Percentiles rank a stretch among this genome's conserved stretches.
Evolutionary conservation across 2,329 filamentous ascomycete genomes (phyloP).

Genomic region (Escovopsis weberi): DNA sequence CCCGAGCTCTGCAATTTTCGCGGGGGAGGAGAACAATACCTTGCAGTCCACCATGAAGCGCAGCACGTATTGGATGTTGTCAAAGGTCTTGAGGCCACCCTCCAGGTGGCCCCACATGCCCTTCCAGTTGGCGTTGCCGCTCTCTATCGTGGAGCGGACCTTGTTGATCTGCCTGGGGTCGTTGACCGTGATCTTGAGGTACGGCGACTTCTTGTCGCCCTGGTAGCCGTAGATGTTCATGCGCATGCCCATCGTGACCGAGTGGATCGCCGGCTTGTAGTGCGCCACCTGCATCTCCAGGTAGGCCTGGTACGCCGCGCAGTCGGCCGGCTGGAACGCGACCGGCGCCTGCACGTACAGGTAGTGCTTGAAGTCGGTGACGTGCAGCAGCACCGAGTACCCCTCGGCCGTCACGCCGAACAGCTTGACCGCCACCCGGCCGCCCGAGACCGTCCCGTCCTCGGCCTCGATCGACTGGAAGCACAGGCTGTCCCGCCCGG

Average conservation of each 20-base stretch:
- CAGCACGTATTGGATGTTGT: constrained; percentile 88
- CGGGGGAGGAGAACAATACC: too few relatives aligned
- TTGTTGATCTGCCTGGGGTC: constrained; percentile 74
- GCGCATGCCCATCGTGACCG: constrained; percentile 65
- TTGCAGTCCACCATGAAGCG: constrained; percentile 97
- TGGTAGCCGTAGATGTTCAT: constrained; percentile 93
- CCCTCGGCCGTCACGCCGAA: constrained; percentile 79
- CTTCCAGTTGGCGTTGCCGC: constrained; percentile 72
- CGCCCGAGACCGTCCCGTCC: constrained; percentile 69
- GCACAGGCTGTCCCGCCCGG: constrained; percentile 53
- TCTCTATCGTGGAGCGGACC: constrained; percentile 62
- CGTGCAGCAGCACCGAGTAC: constrained; percentile 86
- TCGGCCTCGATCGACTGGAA: constrained; percentile 96
- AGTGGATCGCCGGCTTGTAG: constrained; percentile 59
- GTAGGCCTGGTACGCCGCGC: constrained; percentile 61
- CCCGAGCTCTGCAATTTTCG: too few relatives aligned
- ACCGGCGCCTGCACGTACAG: constrained; percentile 83
- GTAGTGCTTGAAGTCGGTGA: constrained; percentile 92
- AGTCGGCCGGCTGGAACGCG: constrained; percentile 65
- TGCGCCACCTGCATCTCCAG: constrained; percentile 68
- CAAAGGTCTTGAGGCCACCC: constrained; percentile 73
- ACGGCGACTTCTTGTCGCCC: constrained; percentile 82
- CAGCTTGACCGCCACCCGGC: constrained; percentile 66
- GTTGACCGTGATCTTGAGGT: constrained; percentile 82
- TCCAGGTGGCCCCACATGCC: constrained; percentile 63